Percentiles rank a stretch among this genome's conserved stretches.
phyloP scores from a whole-genome alignment of 495 filamentous ascomycete species.

The Filosporella fistucella region DNA sequence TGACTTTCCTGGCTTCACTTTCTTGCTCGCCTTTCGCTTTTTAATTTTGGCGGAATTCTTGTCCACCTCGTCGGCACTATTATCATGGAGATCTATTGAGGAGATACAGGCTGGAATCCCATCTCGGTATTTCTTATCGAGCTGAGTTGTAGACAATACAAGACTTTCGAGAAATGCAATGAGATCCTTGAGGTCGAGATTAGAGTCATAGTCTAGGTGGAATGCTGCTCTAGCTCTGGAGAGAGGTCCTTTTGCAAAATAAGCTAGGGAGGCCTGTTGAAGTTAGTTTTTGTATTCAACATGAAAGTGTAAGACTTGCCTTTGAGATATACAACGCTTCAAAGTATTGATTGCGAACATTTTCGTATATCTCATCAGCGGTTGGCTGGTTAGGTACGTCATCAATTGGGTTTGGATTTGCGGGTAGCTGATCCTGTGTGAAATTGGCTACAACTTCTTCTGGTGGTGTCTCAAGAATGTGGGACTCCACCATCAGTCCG shows the following conservation, averaged over 20 bases:
- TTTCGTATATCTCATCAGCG: conserved; percentile 61
- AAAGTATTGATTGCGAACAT: conserved; percentile 71
- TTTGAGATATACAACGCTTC: conserved; percentile 89
- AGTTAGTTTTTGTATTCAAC: conserved; percentile 15
- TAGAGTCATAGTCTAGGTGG: conserved; percentile 49
- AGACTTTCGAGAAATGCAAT: conserved; percentile 65
- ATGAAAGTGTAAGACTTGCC: conserved; percentile 31
- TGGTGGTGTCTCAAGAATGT: conserved; percentile 16
- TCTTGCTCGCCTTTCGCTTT: conserved; percentile 60
- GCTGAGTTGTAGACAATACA: conserved; percentile 64
- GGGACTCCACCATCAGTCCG: conserved; percentile 24
- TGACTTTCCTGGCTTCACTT: conserved; percentile 69
- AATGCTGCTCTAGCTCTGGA: conserved; percentile 81
- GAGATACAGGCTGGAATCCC: conserved; percentile 63
- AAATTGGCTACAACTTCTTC: background rate
- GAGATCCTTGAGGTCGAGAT: conserved; percentile 53
- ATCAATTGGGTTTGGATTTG: conserved; percentile 5
- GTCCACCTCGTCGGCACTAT: conserved; percentile 57
- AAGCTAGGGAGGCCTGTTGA: conserved; percentile 76
- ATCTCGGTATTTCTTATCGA: conserved; percentile 87
- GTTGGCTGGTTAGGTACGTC: conserved; percentile 35
- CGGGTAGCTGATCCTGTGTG: background rate
- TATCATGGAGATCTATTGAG: conserved; percentile 50
- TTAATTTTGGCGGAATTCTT: conserved; percentile 29
- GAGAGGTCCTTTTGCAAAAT: conserved; percentile 94